phyloP scores from a whole-genome alignment of 192 early-diverging fungal genomes.

The Gonapodya prolifera region DNA sequence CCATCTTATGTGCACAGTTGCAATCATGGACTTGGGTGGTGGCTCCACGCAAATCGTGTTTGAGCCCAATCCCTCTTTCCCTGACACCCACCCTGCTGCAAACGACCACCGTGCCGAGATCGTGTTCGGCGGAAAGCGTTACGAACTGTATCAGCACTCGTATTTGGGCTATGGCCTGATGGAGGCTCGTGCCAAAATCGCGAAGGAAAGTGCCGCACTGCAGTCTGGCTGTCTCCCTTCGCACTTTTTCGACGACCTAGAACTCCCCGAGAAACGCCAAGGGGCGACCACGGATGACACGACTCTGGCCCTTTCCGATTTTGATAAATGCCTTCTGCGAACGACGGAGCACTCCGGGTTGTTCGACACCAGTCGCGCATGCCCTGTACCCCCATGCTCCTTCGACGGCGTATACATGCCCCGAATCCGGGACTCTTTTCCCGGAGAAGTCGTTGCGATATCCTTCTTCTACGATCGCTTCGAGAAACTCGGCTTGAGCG shows the following conservation, averaged over 20 bases:
- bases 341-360: constrained; percentile 18
- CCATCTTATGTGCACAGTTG: constrained; percentile 55
- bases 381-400: constrained; percentile 55
- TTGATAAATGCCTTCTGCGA: not conserved
- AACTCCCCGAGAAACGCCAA: constrained; percentile 39
- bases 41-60: constrained; percentile 97
- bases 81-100: constrained; percentile 32
- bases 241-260: constrained; percentile 34
- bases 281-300: constrained; percentile 9
- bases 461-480: constrained; percentile 92
- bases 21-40: constrained; percentile 91
- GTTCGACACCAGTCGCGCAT: constrained; percentile 61
- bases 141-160: constrained; percentile 87
- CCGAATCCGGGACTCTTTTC: constrained; percentile 50
- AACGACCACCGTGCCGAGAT: constrained; percentile 55
- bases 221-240: constrained; percentile 28
- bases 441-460: constrained; percentile 77
- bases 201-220: not conserved
- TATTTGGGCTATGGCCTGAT: constrained; percentile 88
- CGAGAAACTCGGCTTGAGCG: constrained; percentile 51
- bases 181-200: constrained; percentile 65
- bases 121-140: constrained; percentile 52
- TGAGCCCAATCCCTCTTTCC: constrained; percentile 56
- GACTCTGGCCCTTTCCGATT: not conserved
- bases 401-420: constrained; percentile 93